Evolutionary conservation across 192 early-diverging fungal genomes (phyloP), one percentile per base, ranked within the genome.

Genomic region (Mortierella hygrophila): DNA sequence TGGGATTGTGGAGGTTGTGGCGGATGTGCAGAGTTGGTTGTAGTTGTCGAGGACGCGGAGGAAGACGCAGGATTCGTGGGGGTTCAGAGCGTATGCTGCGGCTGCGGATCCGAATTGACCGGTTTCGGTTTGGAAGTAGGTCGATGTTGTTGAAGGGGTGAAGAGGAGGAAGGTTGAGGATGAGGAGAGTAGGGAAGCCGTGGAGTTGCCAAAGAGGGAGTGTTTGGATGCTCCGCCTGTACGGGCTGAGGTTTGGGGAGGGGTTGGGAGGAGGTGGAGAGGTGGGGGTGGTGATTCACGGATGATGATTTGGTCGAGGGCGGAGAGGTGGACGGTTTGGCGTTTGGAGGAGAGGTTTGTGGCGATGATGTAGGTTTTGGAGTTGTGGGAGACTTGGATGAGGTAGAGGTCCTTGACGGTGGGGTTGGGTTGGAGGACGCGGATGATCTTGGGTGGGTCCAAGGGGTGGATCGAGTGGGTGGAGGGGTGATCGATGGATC

Each of bases 51-150:
- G 44, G 29, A 79, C 77, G 29, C 82, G 82, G 23, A 85, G 47
- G 42, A 85, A 85, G 11, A 85, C 74, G 10, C 73, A 78, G 9
- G 89, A 89, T 77, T 92, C 89, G 70, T 85, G 89, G 0, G 82
- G 6, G 29, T 82, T 73, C 32, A 92, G 46, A 4, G 46, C 55
- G 55, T 87, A 75, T 1, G 77, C 78, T 7, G 91, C 77, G 13
- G 88, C 75, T 23, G 89, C 82, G 3, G 70, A 82, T 49, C 88
- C 90, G 70, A 89, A 92, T 26, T 85, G 72, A 29, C 71, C 68
- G 1, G 75, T 75, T 23, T 74, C 70, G 26, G 73, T 55, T 15
- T 85, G 75, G 37, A 82, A 80, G 32, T 88, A 49, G 42, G 72
- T 55, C 1, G 74, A 73, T 13, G 82, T 65, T 8, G 60, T 65